These are phyloP conservation scores for Brettanomyces anomalus DNA, from an alignment of 805 yeast genomes.

Conservation along the genomic window DNA sequence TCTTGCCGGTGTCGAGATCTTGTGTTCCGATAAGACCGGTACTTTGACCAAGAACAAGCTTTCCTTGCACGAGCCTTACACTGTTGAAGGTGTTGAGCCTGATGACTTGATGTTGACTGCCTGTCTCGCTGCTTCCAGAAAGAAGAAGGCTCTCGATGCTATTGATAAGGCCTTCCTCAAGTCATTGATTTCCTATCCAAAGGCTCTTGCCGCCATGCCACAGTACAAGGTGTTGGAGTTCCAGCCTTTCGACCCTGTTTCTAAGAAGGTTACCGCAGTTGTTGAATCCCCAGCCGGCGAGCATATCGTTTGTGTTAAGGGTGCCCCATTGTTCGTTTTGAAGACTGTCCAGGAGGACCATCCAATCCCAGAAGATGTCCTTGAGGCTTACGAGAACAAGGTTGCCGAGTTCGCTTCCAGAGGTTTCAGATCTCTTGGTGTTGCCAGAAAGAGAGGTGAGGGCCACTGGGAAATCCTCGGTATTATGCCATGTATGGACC, in stretches of 20 bases:
- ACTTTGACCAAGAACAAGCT: conserved; percentile 90
- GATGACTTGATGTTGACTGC: conserved; percentile 92
- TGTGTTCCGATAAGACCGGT: conserved; percentile 94
- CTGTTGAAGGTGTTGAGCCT: conserved; percentile 87
- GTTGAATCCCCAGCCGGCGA: conserved; percentile 95
- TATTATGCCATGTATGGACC: conserved; percentile 98
- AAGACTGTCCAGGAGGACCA: conserved; percentile 95
- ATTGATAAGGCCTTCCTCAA: conserved; percentile 89
- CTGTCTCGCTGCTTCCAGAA: conserved; percentile 89
- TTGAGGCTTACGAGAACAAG: conserved; percentile 90
- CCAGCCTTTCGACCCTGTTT: conserved; percentile 96
- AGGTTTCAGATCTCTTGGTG: conserved; percentile 98
- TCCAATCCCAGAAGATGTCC: conserved; percentile 87
- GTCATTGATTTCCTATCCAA: conserved; percentile 74
- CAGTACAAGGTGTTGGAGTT: conserved; percentile 90
- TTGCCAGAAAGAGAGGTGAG: conserved; percentile 96
- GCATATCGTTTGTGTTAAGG: conserved; percentile 90
- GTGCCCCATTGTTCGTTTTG: conserved; percentile 94
- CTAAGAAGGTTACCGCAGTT: conserved; percentile 89
- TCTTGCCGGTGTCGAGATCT: conserved; percentile 89
- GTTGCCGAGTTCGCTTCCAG: conserved; percentile 96
- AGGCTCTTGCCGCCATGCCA: conserved; percentile 83
- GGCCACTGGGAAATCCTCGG: conserved; percentile 97
- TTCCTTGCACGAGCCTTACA: conserved; percentile 87
- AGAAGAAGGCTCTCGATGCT: conserved; percentile 92